Evolutionary conservation across 1,284 basidiomycete species (phyloP).

Genomic region (Phylloporus gajari): DNA sequence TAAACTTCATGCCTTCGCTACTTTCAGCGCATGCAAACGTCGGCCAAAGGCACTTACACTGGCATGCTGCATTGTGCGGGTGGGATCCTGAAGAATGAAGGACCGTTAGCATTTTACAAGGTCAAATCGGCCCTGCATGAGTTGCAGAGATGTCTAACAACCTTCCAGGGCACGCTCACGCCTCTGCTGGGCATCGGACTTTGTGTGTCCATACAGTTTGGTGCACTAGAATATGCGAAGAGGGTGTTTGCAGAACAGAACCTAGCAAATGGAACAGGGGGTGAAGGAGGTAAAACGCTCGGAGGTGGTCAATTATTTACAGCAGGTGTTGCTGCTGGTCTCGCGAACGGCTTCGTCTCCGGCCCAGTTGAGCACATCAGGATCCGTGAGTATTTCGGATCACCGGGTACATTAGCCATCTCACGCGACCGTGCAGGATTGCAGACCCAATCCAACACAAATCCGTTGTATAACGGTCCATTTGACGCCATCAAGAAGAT

Average conservation of each 20-base stretch:
- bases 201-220: conserved; percentile 98
- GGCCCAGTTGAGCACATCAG: conserved; percentile 98
- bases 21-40: conserved; percentile 86
- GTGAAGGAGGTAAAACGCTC: conserved; percentile 67
- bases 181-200: conserved; percentile 94
- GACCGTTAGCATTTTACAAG: conserved; percentile 96
- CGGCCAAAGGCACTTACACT: conserved; percentile 88
- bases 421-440: conserved; percentile 65
- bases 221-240: conserved; percentile 89
- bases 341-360: conserved; percentile 92
- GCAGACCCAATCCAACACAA: conserved; percentile 85
- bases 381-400: conserved; percentile 75
- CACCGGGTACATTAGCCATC: conserved; percentile 8
- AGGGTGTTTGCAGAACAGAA: conserved; percentile 81
- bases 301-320: conserved; percentile 75
- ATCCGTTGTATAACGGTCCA: conserved; percentile 83
- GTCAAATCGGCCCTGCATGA: conserved; percentile 50
- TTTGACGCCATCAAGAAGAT: conserved; percentile 89
- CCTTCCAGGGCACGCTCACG: conserved; percentile 84
- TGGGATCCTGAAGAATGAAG: conserved; percentile 90
- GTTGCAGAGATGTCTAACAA: conserved; percentile 7
- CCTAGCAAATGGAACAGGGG: conserved; percentile 63
- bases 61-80: conserved; percentile 91
- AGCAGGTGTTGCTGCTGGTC: conserved; percentile 85
- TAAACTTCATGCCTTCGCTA: conserved; percentile 13